Base-by-base conservation (phyloP, 1,284 basidiomycete genomes). In the Phellinidium pouzarii region DNA sequence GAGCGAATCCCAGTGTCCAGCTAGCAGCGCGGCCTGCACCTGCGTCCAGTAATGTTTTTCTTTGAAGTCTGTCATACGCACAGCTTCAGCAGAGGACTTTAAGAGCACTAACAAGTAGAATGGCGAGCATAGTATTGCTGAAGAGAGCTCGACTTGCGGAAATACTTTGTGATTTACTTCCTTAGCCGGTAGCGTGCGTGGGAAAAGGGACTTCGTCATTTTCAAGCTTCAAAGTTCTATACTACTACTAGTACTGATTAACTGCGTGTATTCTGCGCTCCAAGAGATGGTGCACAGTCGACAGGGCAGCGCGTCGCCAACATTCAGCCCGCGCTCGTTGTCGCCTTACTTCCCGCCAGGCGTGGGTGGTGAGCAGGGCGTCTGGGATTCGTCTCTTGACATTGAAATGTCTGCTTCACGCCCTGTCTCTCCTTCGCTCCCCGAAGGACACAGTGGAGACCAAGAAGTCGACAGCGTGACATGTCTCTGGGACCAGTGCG, bases 401-500 rank as follows among this genome's bases (percentile, higher is more conserved):
- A 38, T 36, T n/a, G 52, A 57, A 25, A 27, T 31, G 48, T 37
- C 26, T 23, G 50, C 29, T 7, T 52, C 55, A 4, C 55, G 55
- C 20, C 50, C 44, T 26, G 27, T 37, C 12, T 52, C 54, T 14
- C 54, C 54, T 4, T 29, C 26, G 25, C 8, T 49, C 4, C 42
- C 55, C 22, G 55, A 57, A 2, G 56, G 36, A 14, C 52, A 40
- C 6, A 41, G 40, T 8, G 53, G 29, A 25, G 49, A 50, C 12
- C 26, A 19, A 12, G 46, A 55, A 20, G 26, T 44, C 17, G 82
- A 83, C 59, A 77, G 72, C 26, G 79, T 78, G 48, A 81, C 77
- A 34, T 91, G 88, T 65, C 77, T 78, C 50, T 91, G 88, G 88
- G 84, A 85, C 50, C 83, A 83, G 59, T 91, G 89, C 63, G 83